Conservation (phyloP, 1,284 basidiomycete genomes). For the Hymenochaete sp. region DNA sequence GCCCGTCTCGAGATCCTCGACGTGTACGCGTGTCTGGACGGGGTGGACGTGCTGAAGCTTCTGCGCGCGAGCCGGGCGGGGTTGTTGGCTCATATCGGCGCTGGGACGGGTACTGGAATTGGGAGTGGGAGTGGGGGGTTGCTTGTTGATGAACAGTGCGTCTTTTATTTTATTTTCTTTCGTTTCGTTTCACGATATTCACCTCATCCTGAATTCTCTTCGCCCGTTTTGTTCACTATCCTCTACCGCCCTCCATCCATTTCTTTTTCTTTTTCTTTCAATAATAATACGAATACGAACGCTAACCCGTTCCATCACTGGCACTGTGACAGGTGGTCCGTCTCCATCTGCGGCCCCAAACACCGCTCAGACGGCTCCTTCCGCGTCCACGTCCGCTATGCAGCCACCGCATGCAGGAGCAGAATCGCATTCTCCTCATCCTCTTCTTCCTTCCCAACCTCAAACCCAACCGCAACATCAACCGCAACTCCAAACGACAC, state of each 20-base stretch:
- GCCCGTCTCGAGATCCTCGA: conserved; percentile 37
- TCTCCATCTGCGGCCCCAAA: conserved; percentile 48
- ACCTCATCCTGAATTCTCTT: conserved; percentile 11
- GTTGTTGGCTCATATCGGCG: conserved; percentile 47
- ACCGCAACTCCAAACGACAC: background rate
- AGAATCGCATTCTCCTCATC: no score
- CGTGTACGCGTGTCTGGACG: conserved; percentile 50
- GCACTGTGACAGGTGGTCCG: conserved; percentile 65
- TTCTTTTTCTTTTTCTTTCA: conserved; percentile 6
- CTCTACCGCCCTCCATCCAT: no score
- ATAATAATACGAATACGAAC: no score
- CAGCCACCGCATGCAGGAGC: conserved; percentile 46
- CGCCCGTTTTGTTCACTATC: no score
- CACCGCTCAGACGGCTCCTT: conserved; percentile 41
- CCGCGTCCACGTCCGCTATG: conserved; percentile 53
- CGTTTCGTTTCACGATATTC: background rate
- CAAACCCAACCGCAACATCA: background rate
- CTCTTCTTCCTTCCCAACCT: conserved; percentile 8
- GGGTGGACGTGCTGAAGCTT: conserved; percentile 51
- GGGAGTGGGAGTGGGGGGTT: no score
- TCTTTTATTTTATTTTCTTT: conserved; percentile 19
- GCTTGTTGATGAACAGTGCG: conserved; percentile 61
- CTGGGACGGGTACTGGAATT: no score
- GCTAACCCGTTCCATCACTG: no score
- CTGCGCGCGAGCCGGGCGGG: conserved; percentile 44